Percentiles rank a stretch among this genome's conserved stretches.
Evolutionary conservation across 768 basidiomycete genomes (phyloP).

Genomic region (Rhizopogon salebrosus): DNA sequence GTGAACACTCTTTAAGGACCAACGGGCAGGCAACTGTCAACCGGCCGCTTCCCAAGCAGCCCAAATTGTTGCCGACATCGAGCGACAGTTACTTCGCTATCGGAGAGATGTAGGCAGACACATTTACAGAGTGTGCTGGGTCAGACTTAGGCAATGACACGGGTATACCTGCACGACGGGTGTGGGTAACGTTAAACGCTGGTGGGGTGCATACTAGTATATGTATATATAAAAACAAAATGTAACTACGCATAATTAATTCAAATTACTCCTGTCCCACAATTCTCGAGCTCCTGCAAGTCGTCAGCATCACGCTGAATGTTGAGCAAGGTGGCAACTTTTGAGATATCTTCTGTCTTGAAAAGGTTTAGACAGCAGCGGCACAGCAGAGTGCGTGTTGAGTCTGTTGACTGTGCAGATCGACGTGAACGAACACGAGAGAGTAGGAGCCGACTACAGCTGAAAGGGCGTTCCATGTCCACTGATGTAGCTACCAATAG

Average conservation of each 20-base stretch:
- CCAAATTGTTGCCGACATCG: conserved; percentile 19
- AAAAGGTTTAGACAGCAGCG: conserved; percentile 12
- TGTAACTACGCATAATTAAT: too few relatives aligned
- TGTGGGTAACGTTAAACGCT: too few relatives aligned
- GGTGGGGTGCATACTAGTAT: too few relatives aligned
- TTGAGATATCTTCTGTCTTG: conserved; percentile 13
- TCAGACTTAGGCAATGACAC: too few relatives aligned
- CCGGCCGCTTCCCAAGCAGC: conserved; percentile 18
- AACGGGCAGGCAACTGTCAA: too few relatives aligned
- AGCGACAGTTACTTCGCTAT: conserved; percentile 24
- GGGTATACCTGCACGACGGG: too few relatives aligned
- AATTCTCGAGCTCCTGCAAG: neutral
- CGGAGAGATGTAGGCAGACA: neutral
- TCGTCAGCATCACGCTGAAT: neutral
- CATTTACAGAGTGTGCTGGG: too few relatives aligned
- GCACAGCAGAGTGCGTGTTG: conserved; percentile 17
- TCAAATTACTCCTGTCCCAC: neutral
- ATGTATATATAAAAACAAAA: too few relatives aligned
- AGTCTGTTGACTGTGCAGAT: conserved; percentile 12
- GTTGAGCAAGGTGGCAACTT: neutral
- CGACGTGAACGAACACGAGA: neutral
- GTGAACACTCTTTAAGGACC: too few relatives aligned
- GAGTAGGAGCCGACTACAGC: conserved; percentile 1
- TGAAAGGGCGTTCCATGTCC: conserved; percentile 10
- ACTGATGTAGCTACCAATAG: conserved; percentile 10